Evolutionary conservation across 2,329 filamentous ascomycete genomes (phyloP), one percentile per base, ranked within the genome.

Genomic region (Aureobasidium lini): DNA sequence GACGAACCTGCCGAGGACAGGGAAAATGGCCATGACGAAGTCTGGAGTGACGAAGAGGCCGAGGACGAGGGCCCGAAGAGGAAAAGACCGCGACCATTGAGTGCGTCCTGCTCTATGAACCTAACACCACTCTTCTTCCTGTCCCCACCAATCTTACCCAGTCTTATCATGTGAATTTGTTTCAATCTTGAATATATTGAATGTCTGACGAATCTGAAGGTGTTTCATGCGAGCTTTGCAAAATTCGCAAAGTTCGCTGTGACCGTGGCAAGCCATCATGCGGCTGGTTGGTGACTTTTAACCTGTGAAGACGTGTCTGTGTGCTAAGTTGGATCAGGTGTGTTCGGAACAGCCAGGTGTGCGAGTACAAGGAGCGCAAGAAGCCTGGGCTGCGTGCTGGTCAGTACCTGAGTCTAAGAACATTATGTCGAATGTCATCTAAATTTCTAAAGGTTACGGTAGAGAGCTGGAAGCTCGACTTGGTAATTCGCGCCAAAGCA

Each of bases 261-360:
- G 88, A 92, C 72, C 83, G 89, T 37, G 85, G 84, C 5, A 86
- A 90, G 66, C 88, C 88, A 1, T 83, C 84, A n/a, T 89, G 86
- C 71, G 85, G 85, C 23, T 89, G 86, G 86, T 59, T 36, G 10
- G 57, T 52, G 6, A 18, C 15, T 16, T 16, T 15, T 8, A 13
- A 13, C 29, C 8, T 28, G 16, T 37, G 2, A 46, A 23, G n/a
- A 18, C 34, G 37, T 42, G 29, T 40, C n/a, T 34, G 46, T 13
- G 47, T 52, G 48, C 52, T 61, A 29, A 50, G 18, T n/a, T 28
- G 36, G 29, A 37, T 6, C 32, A 60, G 61, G 61, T 89, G 86
- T 69, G 73, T 82, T 52, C 82, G 85, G 53, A 87, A 89, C 70
- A 80, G 81, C 60, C 82, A 86, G 63, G 66, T 78, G 43, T 89